Base-by-base conservation (phyloP, 208 protist species). In the Trypanosoma congolense region DNA sequence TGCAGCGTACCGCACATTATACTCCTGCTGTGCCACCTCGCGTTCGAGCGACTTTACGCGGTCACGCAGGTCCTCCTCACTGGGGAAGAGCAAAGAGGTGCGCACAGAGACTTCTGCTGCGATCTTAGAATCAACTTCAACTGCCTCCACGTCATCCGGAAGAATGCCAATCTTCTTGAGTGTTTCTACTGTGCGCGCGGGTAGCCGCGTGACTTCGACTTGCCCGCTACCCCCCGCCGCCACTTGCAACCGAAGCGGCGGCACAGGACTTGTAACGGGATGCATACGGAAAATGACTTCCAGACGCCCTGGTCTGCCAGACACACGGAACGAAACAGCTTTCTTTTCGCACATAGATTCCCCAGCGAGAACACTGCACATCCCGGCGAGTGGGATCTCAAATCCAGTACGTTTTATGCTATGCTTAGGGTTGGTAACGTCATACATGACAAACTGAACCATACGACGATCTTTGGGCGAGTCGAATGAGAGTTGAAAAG, bases 221-320 rank as follows among this genome's bases (percentile, higher is more conserved):
- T 4, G 29, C 47, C 49, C 55, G 9, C 47, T 57, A 46, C 57
- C 47, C 10, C 47, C 22, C 21, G 48, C 52, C 12, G 58, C 26
- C n/a, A 61, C 16, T 10, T 18, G 31, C 12, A 56, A 29, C 25
- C 51, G 46, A 47, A 93, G 63, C 44, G 71, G 52, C 3, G 86
- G 86, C 8, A 77, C 69, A 2, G 82, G 75, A 8, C 65, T 77
- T 21, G 80, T 76, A 24, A 80, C 70, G 18, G 86, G 86, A 56
- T 93, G 69, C 86, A 93, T 93, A 60, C 82, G 80, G 48, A 93
- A 93, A 22, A 93, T 80, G 25, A 86, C 75, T 44, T 93, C 82
- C 5, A 93, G 67, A 5, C 82, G 70, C 12, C 82, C 79, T 0
- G 86, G 80, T 44, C 78, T 75, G 8, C 80, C 82, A 9, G 75